These are phyloP conservation scores for Serendipita vermifera DNA, from an alignment of 768 basidiomycete species.

Conservation along the genomic window DNA sequence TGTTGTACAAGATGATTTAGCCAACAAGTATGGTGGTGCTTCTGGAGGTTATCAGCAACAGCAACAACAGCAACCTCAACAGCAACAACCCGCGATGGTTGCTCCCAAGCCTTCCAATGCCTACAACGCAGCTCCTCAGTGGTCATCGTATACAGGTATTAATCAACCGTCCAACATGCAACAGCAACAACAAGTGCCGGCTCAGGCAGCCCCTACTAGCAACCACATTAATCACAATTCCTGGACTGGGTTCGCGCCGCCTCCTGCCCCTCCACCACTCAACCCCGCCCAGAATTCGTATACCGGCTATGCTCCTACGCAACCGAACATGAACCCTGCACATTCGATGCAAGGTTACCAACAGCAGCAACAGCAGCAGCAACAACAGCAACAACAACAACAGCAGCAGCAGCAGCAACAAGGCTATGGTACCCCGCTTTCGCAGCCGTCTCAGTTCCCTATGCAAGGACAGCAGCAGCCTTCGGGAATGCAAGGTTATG, in stretches of 20 bases:
- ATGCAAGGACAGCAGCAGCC: conserved; percentile 24
- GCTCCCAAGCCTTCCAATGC: too few species aligned
- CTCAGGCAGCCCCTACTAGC: conserved; percentile 17
- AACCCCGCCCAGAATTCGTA: conserved; percentile 20
- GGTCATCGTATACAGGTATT: conserved; percentile 16
- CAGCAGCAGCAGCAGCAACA: conserved; percentile 21
- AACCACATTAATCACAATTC: conserved; percentile 20
- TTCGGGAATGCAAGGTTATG: conserved; percentile 24
- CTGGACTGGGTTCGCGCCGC: conserved; percentile 10
- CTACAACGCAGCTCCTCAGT: too few species aligned
- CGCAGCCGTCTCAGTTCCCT: conserved; percentile 8
- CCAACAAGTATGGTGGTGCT: conserved; percentile 31
- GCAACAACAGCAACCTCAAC: conserved; percentile 18
- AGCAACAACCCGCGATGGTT: conserved; percentile 6
- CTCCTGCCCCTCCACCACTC: conserved; percentile 17
- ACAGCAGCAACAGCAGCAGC: conserved; percentile 23
- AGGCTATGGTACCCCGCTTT: too few species aligned
- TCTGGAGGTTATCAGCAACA: too few species aligned
- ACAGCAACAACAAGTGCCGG: conserved; percentile 16
- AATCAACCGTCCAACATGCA: conserved; percentile 16
- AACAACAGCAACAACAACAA: conserved; percentile 19
- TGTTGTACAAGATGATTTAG: conserved; percentile 72
- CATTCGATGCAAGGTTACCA: conserved; percentile 22
- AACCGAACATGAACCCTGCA: conserved; percentile 22
- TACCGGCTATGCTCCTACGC: conserved; percentile 16